These are phyloP conservation scores for Diaporthe batatas DNA, from an alignment of 2,329 filamentous ascomycete species.

Conservation along the genomic window DNA sequence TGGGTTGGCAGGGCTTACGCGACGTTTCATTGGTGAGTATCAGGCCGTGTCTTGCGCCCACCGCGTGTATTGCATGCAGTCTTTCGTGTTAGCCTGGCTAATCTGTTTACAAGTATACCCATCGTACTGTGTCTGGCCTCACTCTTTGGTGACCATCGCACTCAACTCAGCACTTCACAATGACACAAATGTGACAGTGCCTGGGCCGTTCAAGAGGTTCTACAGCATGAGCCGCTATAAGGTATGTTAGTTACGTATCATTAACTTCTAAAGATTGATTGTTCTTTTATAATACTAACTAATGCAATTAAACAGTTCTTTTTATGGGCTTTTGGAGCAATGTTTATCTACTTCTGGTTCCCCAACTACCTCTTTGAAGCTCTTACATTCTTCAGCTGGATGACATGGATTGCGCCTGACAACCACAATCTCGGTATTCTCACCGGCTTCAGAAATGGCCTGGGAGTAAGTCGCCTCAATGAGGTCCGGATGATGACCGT, in stretches of 20 bases:
- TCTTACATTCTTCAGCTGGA: slow-evolving; percentile 63
- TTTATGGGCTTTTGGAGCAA: slow-evolving; percentile 55
- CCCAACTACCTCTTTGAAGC: slow-evolving; percentile 63
- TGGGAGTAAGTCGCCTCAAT: slow-evolving; percentile 43
- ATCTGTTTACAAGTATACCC: slow-evolving; percentile 54
- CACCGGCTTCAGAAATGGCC: slow-evolving; percentile 51
- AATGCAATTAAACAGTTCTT: slow-evolving; percentile 53
- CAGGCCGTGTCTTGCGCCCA: neutral
- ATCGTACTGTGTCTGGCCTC: slow-evolving; percentile 65
- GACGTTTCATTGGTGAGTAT: slow-evolving; percentile 57
- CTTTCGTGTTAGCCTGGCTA: neutral
- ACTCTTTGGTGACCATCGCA: slow-evolving; percentile 60
- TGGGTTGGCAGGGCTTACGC: slow-evolving; percentile 64
- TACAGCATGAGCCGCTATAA: slow-evolving; percentile 59
- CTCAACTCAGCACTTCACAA: slow-evolving; percentile 63
- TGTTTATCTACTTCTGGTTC: slow-evolving; percentile 64
- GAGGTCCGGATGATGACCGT: accelerated
- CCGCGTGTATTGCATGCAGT: too few relatives aligned
- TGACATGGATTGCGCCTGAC: slow-evolving; percentile 65
- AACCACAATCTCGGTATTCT: slow-evolving; percentile 51
- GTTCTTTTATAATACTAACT: too few relatives aligned
- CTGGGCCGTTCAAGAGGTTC: slow-evolving; percentile 49
- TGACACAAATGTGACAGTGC: slow-evolving; percentile 34
- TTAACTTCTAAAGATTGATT: too few relatives aligned
- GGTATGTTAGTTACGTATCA: too few relatives aligned